Evolutionary conservation across 192 early-diverging fungal genomes (phyloP).

Genomic region (Coemansia asiatica): DNA sequence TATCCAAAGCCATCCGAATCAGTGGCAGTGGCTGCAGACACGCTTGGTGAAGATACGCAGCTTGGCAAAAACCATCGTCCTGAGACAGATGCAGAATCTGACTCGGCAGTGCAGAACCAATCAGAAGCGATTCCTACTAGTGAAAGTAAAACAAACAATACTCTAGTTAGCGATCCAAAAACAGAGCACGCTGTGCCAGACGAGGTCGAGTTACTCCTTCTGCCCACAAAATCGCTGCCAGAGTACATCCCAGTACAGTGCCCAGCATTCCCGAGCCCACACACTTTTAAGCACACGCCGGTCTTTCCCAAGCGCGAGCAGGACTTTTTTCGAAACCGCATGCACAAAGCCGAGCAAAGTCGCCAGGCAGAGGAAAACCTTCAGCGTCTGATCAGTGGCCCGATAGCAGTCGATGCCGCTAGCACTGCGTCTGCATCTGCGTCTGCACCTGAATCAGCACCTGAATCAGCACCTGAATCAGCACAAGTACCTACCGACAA

Average conservation of each 20-base stretch:
- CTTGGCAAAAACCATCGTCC: not conserved
- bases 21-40: not conserved
- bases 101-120: not conserved
- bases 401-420: constrained; percentile 11
- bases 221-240: constrained; percentile 24
- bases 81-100: not conserved
- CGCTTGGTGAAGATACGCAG: not conserved
- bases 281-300: constrained; percentile 48
- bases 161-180: not conserved
- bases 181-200: constrained; percentile 3
- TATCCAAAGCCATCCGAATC: not conserved
- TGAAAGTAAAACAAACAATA: not conserved
- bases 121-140: not conserved
- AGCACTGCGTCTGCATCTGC: not conserved
- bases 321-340: constrained; percentile 52
- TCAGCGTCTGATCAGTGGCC: constrained; percentile 47
- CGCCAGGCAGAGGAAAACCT: constrained; percentile 54
- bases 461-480: not conserved
- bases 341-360: constrained; percentile 56
- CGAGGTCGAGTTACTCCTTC: constrained; percentile 30
- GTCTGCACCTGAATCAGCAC: not conserved
- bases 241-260: constrained; percentile 41
- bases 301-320: constrained; percentile 51
- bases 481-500: not conserved
- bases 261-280: constrained; percentile 48